Evolutionary conservation across 2,329 filamentous ascomycete genomes (phyloP).

Genomic region (Pseudocercospora cruenta): DNA sequence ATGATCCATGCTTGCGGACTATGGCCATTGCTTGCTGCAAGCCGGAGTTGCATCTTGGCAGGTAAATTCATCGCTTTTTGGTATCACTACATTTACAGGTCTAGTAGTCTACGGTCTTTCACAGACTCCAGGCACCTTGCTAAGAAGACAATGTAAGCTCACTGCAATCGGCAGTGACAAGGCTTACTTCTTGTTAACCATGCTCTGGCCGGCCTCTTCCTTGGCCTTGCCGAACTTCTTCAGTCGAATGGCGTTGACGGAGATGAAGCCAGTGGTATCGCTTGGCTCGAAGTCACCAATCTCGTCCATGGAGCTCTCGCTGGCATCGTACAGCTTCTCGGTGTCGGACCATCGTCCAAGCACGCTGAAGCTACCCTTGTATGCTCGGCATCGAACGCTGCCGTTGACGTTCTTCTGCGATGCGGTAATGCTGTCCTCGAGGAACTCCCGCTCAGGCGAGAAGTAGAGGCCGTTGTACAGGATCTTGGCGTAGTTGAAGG

Average conservation of each 20-base stretch:
- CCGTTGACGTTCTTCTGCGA: conserved; percentile 66
- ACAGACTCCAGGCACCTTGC: conserved; percentile 7
- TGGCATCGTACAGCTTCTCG: conserved; percentile 70
- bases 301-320: conserved; percentile 71
- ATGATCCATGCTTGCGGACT: background rate
- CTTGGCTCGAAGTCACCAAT: conserved; percentile 68
- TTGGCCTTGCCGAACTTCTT: conserved; percentile 49
- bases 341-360: conserved; percentile 64
- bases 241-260: conserved; percentile 66
- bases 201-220: conserved; percentile 40
- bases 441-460: conserved; percentile 71
- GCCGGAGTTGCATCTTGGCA: background rate
- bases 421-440: conserved; percentile 66
- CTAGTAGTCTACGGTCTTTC: conserved; percentile 9
- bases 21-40: background rate
- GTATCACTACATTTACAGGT: conserved; percentile 4
- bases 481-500: conserved; percentile 63
- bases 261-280: conserved; percentile 71
- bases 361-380: conserved; percentile 68
- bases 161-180: background rate
- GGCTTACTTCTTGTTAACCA: conserved; percentile 32
- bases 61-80: background rate
- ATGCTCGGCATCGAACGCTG: conserved; percentile 63
- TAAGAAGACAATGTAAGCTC: conserved; percentile 9
- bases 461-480: conserved; percentile 69